Percentiles rank a stretch among this genome's conserved stretches.
Evolutionary conservation across 768 basidiomycete genomes (phyloP).

Genomic region (Psilocybe subaeruginosa): DNA sequence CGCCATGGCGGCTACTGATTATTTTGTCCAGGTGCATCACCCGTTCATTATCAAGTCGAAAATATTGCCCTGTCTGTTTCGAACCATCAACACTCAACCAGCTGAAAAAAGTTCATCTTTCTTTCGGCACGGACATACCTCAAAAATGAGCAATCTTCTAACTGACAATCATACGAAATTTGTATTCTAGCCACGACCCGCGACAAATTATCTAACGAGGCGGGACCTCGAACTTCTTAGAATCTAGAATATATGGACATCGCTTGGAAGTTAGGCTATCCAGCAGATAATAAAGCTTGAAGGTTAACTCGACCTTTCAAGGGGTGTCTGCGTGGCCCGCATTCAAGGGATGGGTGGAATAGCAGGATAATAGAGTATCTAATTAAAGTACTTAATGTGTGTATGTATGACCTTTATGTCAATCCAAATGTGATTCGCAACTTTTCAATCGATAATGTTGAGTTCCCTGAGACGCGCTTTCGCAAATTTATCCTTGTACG

Average conservation of each 20-base stretch:
- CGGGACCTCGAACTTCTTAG: no score
- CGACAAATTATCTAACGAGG: no score
- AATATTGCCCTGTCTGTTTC: constrained; percentile 28
- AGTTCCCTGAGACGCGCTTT: constrained; percentile 78
- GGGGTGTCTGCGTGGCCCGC: neutral
- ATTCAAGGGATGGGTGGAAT: neutral
- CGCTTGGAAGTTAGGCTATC: neutral
- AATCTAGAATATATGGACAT: no score
- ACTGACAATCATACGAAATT: neutral
- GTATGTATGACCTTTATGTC: neutral
- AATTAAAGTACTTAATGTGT: constrained; percentile 1
- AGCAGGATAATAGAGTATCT: neutral
- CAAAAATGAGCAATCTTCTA: neutral
- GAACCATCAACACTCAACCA: constrained; percentile 18
- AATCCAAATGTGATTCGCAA: neutral
- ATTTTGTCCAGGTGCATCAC: constrained; percentile 22
- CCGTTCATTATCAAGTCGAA: constrained; percentile 14
- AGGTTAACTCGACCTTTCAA: neutral
- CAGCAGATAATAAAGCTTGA: neutral
- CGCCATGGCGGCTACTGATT: neutral
- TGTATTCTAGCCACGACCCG: no score
- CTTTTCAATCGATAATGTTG: constrained; percentile 65
- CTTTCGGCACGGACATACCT: constrained; percentile 15
- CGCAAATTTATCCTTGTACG: constrained; percentile 94
- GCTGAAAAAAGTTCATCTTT: constrained; percentile 24